Conservation (phyloP, 177 flowering plant genomes). For the Vitis hybrid region DNA sequence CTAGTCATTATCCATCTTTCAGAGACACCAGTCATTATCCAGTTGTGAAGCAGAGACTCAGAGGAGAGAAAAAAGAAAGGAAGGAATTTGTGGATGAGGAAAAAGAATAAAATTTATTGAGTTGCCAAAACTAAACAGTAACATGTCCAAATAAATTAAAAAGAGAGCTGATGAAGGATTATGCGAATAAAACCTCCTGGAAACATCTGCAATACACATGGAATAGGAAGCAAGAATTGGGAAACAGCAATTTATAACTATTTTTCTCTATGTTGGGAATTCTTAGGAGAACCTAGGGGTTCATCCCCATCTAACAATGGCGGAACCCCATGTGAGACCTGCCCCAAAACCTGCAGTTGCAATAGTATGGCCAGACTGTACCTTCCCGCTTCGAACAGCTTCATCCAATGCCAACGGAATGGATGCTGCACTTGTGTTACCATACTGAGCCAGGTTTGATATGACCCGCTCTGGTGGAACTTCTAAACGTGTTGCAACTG, state of each 20-base stretch:
- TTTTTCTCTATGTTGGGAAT: not conserved
- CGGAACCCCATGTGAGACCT: slow-evolving; percentile 94
- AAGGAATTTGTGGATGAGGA: not conserved
- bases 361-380: slow-evolving; percentile 71
- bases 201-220: not conserved
- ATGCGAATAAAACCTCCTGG: slow-evolving; percentile 1
- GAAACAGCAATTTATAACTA: not conserved
- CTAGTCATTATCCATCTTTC: too few species aligned
- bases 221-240: not conserved
- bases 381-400: slow-evolving; percentile 84
- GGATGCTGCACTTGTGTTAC: slow-evolving; percentile 97
- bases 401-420: slow-evolving; percentile 96
- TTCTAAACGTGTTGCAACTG: slow-evolving; percentile 73
- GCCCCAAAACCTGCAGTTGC: slow-evolving; percentile 97
- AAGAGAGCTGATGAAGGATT: slow-evolving; percentile 6
- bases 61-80: too few species aligned
- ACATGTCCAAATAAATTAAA: not conserved
- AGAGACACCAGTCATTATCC: too few species aligned
- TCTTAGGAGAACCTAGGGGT: slow-evolving; percentile 5
- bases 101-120: slow-evolving; percentile 16
- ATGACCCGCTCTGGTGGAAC: slow-evolving; percentile 67
- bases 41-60: too few species aligned
- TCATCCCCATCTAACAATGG: slow-evolving; percentile 87
- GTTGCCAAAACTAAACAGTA: not conserved
- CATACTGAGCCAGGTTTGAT: slow-evolving; percentile 88